Evolutionary conservation across 2,329 filamentous ascomycete species (phyloP).

Genomic region (Trichoderma harzianum): DNA sequence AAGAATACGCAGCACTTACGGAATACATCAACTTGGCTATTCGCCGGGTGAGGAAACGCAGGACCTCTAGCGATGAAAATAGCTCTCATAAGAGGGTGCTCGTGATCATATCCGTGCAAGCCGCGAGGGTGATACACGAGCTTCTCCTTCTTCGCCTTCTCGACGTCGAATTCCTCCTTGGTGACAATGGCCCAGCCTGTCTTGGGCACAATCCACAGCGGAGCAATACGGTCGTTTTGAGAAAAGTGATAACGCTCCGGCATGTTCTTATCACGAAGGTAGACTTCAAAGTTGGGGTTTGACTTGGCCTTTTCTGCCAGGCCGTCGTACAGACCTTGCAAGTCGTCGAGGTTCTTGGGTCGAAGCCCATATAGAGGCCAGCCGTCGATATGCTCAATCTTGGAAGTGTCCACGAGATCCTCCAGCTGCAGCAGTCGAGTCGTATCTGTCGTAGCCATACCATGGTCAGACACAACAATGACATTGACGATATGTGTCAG

Average conservation of each 20-base stretch:
- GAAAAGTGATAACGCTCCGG: slow-evolving; percentile 89
- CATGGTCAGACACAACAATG: slow-evolving; percentile 94
- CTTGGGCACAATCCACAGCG: slow-evolving; percentile 89
- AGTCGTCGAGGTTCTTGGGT: slow-evolving; percentile 65
- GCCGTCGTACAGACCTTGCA: slow-evolving; percentile 64
- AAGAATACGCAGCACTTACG: slow-evolving; percentile 55
- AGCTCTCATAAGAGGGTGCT: slow-evolving; percentile 91
- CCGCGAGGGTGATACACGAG: slow-evolving; percentile 75
- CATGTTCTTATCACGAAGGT: slow-evolving; percentile 84
- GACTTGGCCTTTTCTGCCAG: slow-evolving; percentile 54
- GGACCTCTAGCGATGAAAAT: slow-evolving; percentile 92
- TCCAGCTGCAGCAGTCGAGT: slow-evolving; percentile 83
- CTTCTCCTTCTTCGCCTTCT: slow-evolving; percentile 59
- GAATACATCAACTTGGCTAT: slow-evolving; percentile 75
- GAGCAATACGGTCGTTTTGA: slow-evolving; percentile 84
- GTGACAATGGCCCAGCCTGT: slow-evolving; percentile 90
- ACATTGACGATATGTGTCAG: slow-evolving; percentile 88
- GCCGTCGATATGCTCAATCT: slow-evolving; percentile 83
- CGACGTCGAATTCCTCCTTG: slow-evolving; percentile 72
- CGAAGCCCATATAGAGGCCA: slow-evolving; percentile 92
- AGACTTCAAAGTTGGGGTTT: slow-evolving; percentile 76
- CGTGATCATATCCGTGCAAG: slow-evolving; percentile 91
- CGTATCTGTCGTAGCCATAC: slow-evolving; percentile 90
- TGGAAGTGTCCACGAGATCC: slow-evolving; percentile 72
- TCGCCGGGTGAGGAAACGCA: slow-evolving; percentile 81